Evolutionary conservation across 768 basidiomycete genomes (phyloP).

Genomic region (Mrakia blollopis): DNA sequence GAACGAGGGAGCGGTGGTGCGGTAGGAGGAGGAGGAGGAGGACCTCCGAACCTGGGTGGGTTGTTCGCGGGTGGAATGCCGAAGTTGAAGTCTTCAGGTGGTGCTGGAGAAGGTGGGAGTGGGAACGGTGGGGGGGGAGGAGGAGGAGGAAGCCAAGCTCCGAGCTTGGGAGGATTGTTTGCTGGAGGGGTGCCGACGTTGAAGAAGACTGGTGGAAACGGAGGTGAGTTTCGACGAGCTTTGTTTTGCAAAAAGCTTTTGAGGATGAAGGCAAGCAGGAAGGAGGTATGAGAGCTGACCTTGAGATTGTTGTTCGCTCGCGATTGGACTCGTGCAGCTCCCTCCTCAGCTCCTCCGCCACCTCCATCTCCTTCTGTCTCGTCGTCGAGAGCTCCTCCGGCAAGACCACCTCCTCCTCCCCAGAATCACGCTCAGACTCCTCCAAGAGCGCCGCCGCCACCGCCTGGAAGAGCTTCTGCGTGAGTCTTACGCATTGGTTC

Average conservation of each 20-base stretch:
- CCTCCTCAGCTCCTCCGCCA: slow-evolving; percentile 32
- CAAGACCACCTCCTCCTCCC: slow-evolving; percentile 28
- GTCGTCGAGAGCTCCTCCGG: not conserved
- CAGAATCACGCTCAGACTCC: slow-evolving; percentile 36
- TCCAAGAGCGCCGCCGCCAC: slow-evolving; percentile 35
- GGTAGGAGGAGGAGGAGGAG: slow-evolving; percentile 51
- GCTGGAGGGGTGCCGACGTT: slow-evolving; percentile 88
- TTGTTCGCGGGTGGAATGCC: slow-evolving; percentile 30
- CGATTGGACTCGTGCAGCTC: slow-evolving; percentile 32
- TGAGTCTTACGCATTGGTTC: not conserved
- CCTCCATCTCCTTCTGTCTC: slow-evolving; percentile 33
- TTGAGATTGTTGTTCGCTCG: not conserved
- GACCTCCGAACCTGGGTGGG: slow-evolving; percentile 58
- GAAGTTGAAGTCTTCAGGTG: slow-evolving; percentile 32
- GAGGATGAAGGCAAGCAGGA: not conserved
- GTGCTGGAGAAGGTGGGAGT: not conserved
- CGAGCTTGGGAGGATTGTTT: slow-evolving; percentile 78
- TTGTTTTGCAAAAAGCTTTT: not conserved
- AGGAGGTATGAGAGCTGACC: not conserved
- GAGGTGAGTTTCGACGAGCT: not conserved
- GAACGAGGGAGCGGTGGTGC: slow-evolving; percentile 26
- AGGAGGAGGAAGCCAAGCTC: slow-evolving; percentile 63
- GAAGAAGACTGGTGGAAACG: slow-evolving; percentile 58
- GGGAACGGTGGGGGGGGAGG: slow-evolving; percentile 25
- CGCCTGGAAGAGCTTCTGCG: slow-evolving; percentile 32